phyloP scores from a whole-genome alignment of 768 basidiomycete species.

The Tulasnella sp. region DNA sequence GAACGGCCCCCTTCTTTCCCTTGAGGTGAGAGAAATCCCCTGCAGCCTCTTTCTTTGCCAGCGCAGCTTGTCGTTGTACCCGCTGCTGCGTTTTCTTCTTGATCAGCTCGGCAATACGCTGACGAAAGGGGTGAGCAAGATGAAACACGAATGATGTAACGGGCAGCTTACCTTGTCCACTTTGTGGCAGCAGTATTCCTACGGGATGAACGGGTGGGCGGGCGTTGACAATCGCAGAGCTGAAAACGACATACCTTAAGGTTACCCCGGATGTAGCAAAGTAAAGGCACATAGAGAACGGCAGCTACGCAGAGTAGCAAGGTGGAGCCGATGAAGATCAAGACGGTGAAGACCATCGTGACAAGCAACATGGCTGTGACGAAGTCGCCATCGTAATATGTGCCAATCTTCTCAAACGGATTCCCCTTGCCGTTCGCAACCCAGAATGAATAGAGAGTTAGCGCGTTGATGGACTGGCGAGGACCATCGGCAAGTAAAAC shows the following conservation, averaged over 20 bases:
- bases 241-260: slow-evolving; percentile 53
- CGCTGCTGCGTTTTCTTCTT: slow-evolving; percentile 84
- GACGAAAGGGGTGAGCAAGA: background rate
- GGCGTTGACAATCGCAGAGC: background rate
- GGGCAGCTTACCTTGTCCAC: slow-evolving; percentile 69
- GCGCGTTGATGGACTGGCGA: slow-evolving; percentile 92
- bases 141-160: background rate
- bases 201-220: background rate
- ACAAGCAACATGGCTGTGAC: slow-evolving; percentile 76
- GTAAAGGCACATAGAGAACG: slow-evolving; percentile 81
- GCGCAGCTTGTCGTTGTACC: slow-evolving; percentile 60
- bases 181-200: slow-evolving; percentile 98
- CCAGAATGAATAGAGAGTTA: slow-evolving; percentile 90
- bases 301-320: slow-evolving; percentile 72
- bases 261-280: slow-evolving; percentile 93
- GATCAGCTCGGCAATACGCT: slow-evolving; percentile 91
- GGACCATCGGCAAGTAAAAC: slow-evolving; percentile 86
- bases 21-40: slow-evolving; percentile 86
- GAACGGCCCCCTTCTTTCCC: slow-evolving; percentile 66
- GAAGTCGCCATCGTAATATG: slow-evolving; percentile 60
- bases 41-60: slow-evolving; percentile 82
- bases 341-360: slow-evolving; percentile 80
- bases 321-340: slow-evolving; percentile 76
- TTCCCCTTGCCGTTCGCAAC: slow-evolving; percentile 40
- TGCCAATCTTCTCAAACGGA: slow-evolving; percentile 53